These are phyloP conservation scores for Fomitopsis serialis DNA, from an alignment of 768 basidiomycete genomes.

Conservation along the genomic window DNA sequence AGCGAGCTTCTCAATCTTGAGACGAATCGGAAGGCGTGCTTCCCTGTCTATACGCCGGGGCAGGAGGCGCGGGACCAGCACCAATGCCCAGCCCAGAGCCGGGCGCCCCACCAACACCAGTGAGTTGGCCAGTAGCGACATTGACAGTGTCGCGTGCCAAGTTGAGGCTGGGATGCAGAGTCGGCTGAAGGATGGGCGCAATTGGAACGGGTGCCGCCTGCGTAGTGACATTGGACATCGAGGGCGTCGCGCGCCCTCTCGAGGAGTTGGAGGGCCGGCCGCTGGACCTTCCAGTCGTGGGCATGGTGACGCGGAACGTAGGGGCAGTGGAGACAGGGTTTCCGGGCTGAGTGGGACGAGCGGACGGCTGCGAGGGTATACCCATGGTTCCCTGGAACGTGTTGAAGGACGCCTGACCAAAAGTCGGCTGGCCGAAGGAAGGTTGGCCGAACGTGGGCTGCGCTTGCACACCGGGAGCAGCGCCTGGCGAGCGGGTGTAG, in stretches of 20 bases:
- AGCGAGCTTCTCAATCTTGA: neutral
- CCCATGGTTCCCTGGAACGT: neutral
- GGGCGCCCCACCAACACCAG: neutral
- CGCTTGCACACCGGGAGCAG: neutral
- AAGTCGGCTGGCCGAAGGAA: constrained; percentile 11
- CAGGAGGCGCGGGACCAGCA: neutral
- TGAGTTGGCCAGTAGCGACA: neutral
- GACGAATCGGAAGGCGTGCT: neutral
- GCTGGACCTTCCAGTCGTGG: neutral
- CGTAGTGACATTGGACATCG: neutral
- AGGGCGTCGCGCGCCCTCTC: neutral
- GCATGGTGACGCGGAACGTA: neutral
- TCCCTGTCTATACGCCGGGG: neutral
- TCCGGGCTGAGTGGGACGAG: neutral
- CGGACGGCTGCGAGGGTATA: neutral
- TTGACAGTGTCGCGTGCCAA: neutral
- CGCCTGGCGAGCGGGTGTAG: neutral
- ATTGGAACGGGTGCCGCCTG: neutral
- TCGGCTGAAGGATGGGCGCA: neutral
- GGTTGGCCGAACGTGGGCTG: constrained; percentile 9
- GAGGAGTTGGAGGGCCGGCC: neutral
- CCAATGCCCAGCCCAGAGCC: neutral
- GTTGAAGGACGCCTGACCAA: constrained; percentile 1
- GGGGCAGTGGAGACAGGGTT: neutral
- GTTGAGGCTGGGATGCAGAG: neutral